Evolutionary conservation across 2,329 filamentous ascomycete genomes (phyloP), one percentile per base, ranked within the genome.

Genomic region (Colletotrichum cuscutae): DNA sequence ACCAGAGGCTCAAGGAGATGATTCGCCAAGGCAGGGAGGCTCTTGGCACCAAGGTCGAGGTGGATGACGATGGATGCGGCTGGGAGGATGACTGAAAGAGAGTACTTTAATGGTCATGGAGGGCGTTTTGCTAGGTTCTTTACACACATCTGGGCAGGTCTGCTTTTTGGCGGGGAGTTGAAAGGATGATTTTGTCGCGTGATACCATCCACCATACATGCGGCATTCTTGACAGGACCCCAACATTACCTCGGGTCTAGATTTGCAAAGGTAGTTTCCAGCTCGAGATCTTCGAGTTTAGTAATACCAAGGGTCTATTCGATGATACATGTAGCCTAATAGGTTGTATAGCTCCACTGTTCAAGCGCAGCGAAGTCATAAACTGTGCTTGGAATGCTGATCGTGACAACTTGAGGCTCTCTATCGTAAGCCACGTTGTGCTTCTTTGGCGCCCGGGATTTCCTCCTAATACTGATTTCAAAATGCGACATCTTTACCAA

Each of bases 11-110:
- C 60, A 90, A 93, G 79, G 93, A 92, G 42, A 95, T 99, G 93
- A 97, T 99, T 67, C 88, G 92, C 2, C 93, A 98, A 82, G 97
- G 95, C 0, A 93, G 93, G 77, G 93, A 97, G 81, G 97, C 97
- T 1, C 83, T 99, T 22, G 95, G 92, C 2, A 93, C 93, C 24
- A 93, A 86, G 53, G 86, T 94, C 62, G 91, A 94, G 78, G 87
- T 95, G 56, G 88, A 90, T 52, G 83, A 84, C 30, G 80, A 83
- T 49, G 84, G 80, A 22, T 79, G 77, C 22, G 75, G 76, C 0
- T 86, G 85, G 83, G 84, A 86, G 64, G 86, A 84, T 56, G 84
- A 86, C 49, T 67, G 37, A 42, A 35, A 69, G 49, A 30, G 49
- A 30, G 49, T 12, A 58, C 2, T 42, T 57, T 58, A 22, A 6